Base-by-base conservation (phyloP, 2,329 filamentous ascomycete genomes). In the Xylariaceae sp. region DNA sequence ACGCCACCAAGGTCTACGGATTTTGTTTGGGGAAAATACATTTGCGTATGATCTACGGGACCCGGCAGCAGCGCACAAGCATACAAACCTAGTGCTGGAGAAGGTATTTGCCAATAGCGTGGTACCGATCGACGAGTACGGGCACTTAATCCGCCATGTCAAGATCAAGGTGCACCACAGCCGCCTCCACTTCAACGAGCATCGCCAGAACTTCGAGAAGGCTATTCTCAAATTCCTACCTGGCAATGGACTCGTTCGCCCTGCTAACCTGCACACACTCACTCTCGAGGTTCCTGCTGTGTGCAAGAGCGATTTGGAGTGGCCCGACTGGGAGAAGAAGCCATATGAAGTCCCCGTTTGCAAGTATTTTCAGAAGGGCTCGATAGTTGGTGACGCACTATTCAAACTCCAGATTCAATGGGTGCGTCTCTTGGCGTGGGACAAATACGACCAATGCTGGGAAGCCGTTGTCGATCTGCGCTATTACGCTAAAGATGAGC, bases 11-110 rank as follows among this genome's bases (percentile, higher is more conserved):
- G 76, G 75, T 2, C 60, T 72, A 2, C 63, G 63, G 1, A 65
- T 82, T 4, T 70, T 84, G 1, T 84, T 80, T 54, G 76, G 78
- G 2, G 70, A 75, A 24, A 84, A 84, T 46, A 71, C 48, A 0
- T 84, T 84, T 56, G 60, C 71, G 1, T 83, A 84, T 58, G 67
- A 73, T 6, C 66, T 82, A 11, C 74, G 80, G 1, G 78, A 82
- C 56, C 66, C 67, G 1, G 3, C 16, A 8, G 28, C 43, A 11
- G 31, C 53, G 53, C 12, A 61, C 45, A 6, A 16, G 3, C 50
- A 50, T 7, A 67, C 64, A 23, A 4, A 24, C 8, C 17, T 3
- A 1, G 56, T 67, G 3, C 21, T 60, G n/a, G 28, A 54, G 1
- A 63, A 61, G 47, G 74, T 79, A 21, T 67, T 74, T 51, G 53